Evolutionary conservation across 2,329 filamentous ascomycete species (phyloP).

Genomic region (Calonectria pseudoturangicola): DNA sequence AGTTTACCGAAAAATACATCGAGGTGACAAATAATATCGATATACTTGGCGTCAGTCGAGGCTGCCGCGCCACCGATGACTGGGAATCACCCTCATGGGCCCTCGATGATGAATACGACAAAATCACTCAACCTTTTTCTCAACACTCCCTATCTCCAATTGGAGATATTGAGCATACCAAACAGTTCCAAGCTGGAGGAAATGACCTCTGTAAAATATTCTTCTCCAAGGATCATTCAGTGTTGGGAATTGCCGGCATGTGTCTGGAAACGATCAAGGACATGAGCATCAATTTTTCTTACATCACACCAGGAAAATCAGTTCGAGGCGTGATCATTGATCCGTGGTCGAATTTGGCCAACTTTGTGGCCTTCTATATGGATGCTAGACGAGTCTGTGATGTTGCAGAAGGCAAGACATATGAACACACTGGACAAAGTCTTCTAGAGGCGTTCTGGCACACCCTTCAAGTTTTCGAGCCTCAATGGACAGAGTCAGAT

Average conservation of each 20-base stretch:
- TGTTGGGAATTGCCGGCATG: not conserved
- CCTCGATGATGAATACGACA: conserved; percentile 6
- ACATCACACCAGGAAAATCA: not conserved
- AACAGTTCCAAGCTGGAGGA: not conserved
- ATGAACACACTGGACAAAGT: not conserved
- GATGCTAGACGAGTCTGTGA: not conserved
- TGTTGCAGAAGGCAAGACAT: not conserved
- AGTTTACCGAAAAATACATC: not conserved
- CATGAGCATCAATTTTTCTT: not conserved
- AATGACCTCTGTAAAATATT: not conserved
- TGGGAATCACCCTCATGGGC: not conserved
- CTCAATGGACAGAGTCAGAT: not conserved
- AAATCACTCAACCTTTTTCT: not conserved
- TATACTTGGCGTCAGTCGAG: not conserved
- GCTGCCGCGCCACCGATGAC: not conserved
- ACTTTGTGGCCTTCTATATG: conserved; percentile 1
- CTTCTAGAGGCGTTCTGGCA: not conserved
- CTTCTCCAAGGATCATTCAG: not conserved
- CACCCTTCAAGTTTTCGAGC: conserved; percentile 4
- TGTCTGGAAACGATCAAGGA: not conserved
- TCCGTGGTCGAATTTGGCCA: conserved; percentile 7
- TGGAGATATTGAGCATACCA: not conserved
- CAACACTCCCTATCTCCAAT: conserved; percentile 1
- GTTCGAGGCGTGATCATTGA: not conserved
- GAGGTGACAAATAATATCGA: not conserved